Evolutionary conservation across 768 basidiomycete genomes (phyloP), one percentile per base, ranked within the genome.

Genomic region (Lentinula sp.): DNA sequence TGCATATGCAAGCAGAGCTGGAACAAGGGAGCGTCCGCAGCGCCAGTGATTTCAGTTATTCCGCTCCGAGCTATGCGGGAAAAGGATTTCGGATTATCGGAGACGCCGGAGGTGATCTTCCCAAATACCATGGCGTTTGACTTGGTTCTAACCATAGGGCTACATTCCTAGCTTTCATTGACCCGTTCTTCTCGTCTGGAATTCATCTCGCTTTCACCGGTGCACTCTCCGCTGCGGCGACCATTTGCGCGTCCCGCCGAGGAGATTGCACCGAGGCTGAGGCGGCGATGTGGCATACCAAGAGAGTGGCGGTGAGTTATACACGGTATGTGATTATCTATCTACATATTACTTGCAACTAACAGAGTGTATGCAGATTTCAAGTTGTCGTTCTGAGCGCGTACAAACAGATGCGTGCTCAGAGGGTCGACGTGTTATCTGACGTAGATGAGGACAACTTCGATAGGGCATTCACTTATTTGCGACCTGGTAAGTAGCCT

Each of bases 401-500:
- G 64, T 88, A 87, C 70, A 88, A 86, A 70, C 87, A 88, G 65
- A 87, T 89, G 57, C 81, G 83, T 18, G 78, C 84, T 3, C 85
- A 88, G 66, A 75, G 74, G 40, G 73, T 71, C 9, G 78, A 81
- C 63, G 77, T 87, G 32, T 75, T 89, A 39, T 80, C 76, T 1
- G 87, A 89, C 62, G 78, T 89, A 31, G 78, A 85, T 61, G 86
- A 87, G 66, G 83, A 86, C 66, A 88, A 85, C 65, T 89, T 85
- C 65, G 87, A 89, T 69, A 78, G 83, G 49, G 86, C 86, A 31
- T 88, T 88, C 68, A 70, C 80, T 16, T 82, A 80, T 69, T 75
- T 88, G 52, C 74, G 86, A 34, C 87, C 87, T 59, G 80, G 86
- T 86, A 51, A 56, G 78, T 64, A 11, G 45, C 21, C 43, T 2